Evolutionary conservation across 2,329 filamentous ascomycete species (phyloP).

Genomic region (Epichloe baconii): DNA sequence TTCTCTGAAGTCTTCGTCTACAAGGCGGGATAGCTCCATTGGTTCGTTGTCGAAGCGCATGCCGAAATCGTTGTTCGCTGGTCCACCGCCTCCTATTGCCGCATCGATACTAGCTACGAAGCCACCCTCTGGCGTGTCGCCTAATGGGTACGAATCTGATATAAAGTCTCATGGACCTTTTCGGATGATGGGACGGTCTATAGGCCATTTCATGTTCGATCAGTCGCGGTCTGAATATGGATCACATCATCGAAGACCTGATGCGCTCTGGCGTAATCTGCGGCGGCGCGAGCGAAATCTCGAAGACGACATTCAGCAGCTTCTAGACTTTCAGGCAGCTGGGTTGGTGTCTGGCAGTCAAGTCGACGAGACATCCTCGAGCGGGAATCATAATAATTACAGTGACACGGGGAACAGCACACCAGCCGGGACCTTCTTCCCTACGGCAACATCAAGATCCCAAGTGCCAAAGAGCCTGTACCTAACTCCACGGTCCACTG

Average conservation of each 20-base stretch:
- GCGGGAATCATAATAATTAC: conserved; percentile 16
- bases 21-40: conserved; percentile 14
- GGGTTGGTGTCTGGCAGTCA: conserved; percentile 28
- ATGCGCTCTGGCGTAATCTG: conserved; percentile 34
- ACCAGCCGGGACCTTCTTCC: conserved; percentile 26
- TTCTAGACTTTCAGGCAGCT: conserved; percentile 35
- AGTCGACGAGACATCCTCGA: conserved; percentile 6
- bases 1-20: conserved; percentile 10
- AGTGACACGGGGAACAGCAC: conserved; percentile 30
- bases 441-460: conserved; percentile 25
- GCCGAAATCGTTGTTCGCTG: conserved; percentile 27
- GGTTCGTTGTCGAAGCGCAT: conserved; percentile 21
- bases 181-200: conserved; percentile 2
- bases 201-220: conserved; percentile 27
- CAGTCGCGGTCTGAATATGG: conserved; percentile 10
- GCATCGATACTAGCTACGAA: conserved; percentile 24
- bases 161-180: conserved; percentile 2
- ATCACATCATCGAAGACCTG: conserved; percentile 10
- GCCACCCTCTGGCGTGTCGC: background rate
- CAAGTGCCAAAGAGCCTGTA: conserved; percentile 30
- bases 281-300: conserved; percentile 32
- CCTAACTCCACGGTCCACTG: conserved; percentile 22
- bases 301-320: conserved; percentile 32
- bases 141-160: conserved; percentile 9
- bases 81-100: conserved; percentile 39